phyloP scores from a whole-genome alignment of 2,329 filamentous ascomycete species.

The Aureobasidium sp. region DNA sequence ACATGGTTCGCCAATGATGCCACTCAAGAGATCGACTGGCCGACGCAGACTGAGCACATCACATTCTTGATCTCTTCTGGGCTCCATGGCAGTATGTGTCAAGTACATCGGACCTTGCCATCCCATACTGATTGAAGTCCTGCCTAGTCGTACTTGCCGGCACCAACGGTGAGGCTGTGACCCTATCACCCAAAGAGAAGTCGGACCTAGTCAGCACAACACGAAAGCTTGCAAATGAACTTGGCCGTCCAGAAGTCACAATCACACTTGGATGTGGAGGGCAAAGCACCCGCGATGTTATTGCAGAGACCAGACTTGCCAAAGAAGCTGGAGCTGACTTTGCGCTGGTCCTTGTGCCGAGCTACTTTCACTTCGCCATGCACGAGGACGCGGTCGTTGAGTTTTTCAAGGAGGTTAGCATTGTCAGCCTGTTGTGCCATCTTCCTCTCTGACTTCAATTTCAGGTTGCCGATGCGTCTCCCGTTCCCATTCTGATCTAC shows the following conservation, averaged over 20 bases:
- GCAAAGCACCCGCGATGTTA: conserved; percentile 34
- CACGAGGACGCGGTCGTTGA: conserved; percentile 27
- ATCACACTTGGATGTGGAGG: conserved; percentile 62
- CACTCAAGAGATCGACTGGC: conserved; percentile 49
- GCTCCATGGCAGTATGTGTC: conserved; percentile 40
- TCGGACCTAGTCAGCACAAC: conserved; percentile 60
- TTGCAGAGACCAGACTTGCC: conserved; percentile 30
- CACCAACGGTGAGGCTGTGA: conserved; percentile 76
- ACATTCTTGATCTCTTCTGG: conserved; percentile 47
- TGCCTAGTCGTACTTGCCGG: conserved; percentile 62
- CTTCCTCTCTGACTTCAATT: conserved; percentile 14
- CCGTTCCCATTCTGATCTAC: conserved; percentile 39
- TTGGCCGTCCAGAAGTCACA: conserved; percentile 57
- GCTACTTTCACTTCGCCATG: conserved; percentile 34
- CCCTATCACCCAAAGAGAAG: conserved; percentile 63
- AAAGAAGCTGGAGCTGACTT: conserved; percentile 31
- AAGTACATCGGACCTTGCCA: conserved; percentile 14
- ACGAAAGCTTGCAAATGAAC: conserved; percentile 59
- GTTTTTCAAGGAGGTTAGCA: conserved; percentile 30
- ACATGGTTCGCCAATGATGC: conserved; percentile 45
- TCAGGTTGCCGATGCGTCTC: conserved; percentile 51
- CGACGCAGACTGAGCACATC: conserved; percentile 44
- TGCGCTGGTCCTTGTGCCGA: conserved; percentile 31
- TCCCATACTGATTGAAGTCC: conserved; percentile 37
- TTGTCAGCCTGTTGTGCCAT: conserved; percentile 10